Base-by-base conservation (phyloP, 1,284 basidiomycete species). In the Somion occarium region DNA sequence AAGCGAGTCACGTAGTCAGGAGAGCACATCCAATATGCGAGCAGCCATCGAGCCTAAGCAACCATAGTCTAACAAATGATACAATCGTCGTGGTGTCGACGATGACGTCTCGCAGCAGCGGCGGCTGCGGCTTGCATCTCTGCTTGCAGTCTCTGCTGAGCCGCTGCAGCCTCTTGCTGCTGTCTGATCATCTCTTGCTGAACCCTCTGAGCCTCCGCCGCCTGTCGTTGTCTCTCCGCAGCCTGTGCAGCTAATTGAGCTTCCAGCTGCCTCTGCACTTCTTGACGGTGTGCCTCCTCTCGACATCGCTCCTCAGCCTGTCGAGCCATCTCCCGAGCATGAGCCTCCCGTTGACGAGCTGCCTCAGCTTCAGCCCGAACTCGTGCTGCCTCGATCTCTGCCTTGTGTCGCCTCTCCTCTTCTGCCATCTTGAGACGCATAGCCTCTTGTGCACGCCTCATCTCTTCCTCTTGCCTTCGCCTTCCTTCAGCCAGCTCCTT, bases 381-480 rank as follows among this genome's bases (percentile, higher is more conserved):
- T 23, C 25, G 11, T 13, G 18, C 43, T 24, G 55, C 56, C 11
- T 47, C 50, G 3, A 50, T 39, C 23, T 38, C n/a, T 38, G 47
- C 47, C 23, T 48, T 30, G 13, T 15, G n/a, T 20, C 24, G 19
- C 22, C 5, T 5, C 24, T 38, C 11, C 39, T 20, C 37, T 20
- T 5, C 47, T 38, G 19, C 5, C 3, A 46, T 27, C n/a, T 53
- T 55, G 5, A 37, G 23, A n/a, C 24, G 13, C 18, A 57, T 25
- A 50, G 53, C 50, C 24, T 24, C 37, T 38, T 46, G 41, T 15
- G 47, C 34, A 12, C 27, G 20, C 18, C 38, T 7, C 27, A 58
- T 11, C 41, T 56, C 49, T 45, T 54, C 34, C 24, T 46, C 13
- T 25, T 58, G 44, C 39, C 48, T 54, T 13, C 46, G 55, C 34